Percentiles rank a stretch among this genome's conserved stretches.
Conservation (phyloP, 106 monocot species). For the Acorus calamus region DNA sequence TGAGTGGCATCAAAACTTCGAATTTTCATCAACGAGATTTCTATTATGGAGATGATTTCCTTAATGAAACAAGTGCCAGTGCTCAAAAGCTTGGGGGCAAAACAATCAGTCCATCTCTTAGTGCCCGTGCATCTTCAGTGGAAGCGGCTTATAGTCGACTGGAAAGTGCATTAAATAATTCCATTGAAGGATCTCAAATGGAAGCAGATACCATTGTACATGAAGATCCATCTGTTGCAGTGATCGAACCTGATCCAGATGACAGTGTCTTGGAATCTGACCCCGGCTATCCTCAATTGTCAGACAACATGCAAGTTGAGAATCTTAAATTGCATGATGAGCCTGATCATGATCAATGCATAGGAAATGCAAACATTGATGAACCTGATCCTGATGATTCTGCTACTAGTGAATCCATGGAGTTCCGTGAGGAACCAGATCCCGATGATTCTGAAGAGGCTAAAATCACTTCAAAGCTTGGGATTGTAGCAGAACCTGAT, state of each 20-base stretch:
- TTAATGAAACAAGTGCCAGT: constrained; percentile 2
- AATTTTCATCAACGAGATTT: constrained; percentile 1
- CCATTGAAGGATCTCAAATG: not conserved
- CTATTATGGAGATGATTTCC: constrained; percentile 30
- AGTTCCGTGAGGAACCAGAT: constrained; percentile 2
- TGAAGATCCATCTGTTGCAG: not conserved
- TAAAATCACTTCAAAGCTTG: too few relatives aligned
- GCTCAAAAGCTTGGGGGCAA: constrained; percentile 66
- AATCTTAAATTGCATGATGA: constrained; percentile 8
- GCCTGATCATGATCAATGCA: constrained; percentile 22
- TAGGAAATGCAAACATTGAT: not conserved
- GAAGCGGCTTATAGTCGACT: constrained; percentile 63
- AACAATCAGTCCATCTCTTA: constrained; percentile 13
- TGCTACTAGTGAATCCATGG: not conserved
- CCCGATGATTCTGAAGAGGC: not conserved
- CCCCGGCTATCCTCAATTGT: constrained; percentile 14
- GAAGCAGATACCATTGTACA: not conserved
- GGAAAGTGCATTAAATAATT: constrained; percentile 17
- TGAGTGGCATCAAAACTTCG: constrained; percentile 40
- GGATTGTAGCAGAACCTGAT: constrained; percentile 8
- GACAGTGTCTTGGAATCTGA: constrained; percentile 25
- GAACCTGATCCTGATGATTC: constrained; percentile 37
- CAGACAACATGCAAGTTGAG: constrained; percentile 10
- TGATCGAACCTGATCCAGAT: constrained; percentile 31
- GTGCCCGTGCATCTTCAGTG: constrained; percentile 52